phyloP scores from a whole-genome alignment of 31 red algal species.

The Asparagopsis taxiformis region DNA sequence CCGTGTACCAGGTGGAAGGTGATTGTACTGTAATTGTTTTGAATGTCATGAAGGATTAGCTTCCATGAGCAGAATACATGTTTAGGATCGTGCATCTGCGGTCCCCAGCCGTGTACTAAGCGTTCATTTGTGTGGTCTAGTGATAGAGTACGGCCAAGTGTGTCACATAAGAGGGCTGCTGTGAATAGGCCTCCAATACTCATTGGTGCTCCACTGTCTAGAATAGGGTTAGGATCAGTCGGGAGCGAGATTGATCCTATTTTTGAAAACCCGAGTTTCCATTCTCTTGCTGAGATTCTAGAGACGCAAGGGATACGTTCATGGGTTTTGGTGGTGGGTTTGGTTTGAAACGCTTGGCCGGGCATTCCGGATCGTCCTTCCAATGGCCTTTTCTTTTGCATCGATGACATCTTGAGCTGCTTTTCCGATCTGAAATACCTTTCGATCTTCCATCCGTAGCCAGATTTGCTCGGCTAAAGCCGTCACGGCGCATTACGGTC shows the following conservation, averaged over 20 bases:
- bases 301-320: too few relatives aligned
- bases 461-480: too few relatives aligned
- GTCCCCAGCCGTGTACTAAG: not conserved
- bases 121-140: not conserved
- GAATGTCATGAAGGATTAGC: not conserved
- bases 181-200: not conserved
- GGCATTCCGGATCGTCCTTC: not conserved
- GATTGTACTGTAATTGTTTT: not conserved
- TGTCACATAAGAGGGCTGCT: not conserved
- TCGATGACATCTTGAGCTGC: not conserved
- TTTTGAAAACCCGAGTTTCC: not conserved
- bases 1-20: not conserved
- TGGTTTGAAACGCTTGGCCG: too few relatives aligned
- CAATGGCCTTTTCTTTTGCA: not conserved
- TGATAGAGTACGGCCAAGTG: not conserved
- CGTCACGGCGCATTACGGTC: too few relatives aligned
- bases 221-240: not conserved
- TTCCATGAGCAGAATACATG: not conserved
- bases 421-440: not conserved
- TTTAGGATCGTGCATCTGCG: not conserved
- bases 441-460: too few relatives aligned
- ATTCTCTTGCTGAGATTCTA: too few relatives aligned
- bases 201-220: not conserved
- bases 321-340: too few relatives aligned
- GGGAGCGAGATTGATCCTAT: not conserved